Evolutionary conservation across 2,329 filamentous ascomycete genomes (phyloP), one percentile per base, ranked within the genome.

Genomic region (Colletotrichum sp.): DNA sequence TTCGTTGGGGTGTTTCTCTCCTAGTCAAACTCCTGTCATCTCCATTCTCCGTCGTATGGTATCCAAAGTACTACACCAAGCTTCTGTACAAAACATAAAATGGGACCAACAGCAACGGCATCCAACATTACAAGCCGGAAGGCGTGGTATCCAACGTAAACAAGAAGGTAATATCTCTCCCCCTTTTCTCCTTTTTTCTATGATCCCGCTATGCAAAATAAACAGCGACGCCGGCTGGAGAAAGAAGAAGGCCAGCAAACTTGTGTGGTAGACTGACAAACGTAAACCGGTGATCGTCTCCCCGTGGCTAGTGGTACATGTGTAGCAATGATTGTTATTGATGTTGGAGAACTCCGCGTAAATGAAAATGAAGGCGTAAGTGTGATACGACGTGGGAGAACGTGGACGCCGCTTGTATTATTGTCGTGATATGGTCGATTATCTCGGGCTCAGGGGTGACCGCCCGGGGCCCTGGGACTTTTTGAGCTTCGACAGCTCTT

Each of bases 401-500:
- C 16, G 15, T 30, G 36, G 9, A 52, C 39, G 18, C 18, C 63
- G 63, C 63, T 15, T 36, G 34, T n/a, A 44, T 68, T 60, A 30
- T 30, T 12, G 24, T 30, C 32, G 21, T 60, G 52, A 30, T 16
- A 36, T 57, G 32, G 49, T 24, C 60, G 15, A 36, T 75, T 79
- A 82, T 68, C 81, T 78, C 62, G 88, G 87, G 65, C 85, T 89
- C 66, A 87, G 78, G 6, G 87, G 85, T 76, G 83, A 86, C 80
- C 86, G 88, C 78, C 84, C 84, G 2, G 86, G 84, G 4, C 85
- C 87, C 34, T 85, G 83, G 12, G 84, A 82, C 71, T 86, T 86
- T 79, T 83, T 88, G 52, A 90, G 78, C 32, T 85, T 83, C 34
- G 84, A 81, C 34, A 90, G 79, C 80, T 91, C 89, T 71, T 91